Base-by-base conservation (phyloP, 2,329 filamentous ascomycete species). In the Aspergillus sp. region DNA sequence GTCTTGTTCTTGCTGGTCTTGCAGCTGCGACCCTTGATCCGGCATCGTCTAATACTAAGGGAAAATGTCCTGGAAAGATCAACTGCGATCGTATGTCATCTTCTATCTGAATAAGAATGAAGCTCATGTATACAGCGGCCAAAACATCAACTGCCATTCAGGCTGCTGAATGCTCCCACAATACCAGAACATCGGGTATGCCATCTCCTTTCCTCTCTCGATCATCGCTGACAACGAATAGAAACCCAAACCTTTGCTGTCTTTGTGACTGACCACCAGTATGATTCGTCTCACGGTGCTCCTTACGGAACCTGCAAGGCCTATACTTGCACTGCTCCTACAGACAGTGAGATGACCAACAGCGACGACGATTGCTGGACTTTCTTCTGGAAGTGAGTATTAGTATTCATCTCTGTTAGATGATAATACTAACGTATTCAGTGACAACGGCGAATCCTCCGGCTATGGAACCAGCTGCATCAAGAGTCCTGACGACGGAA, bases 231-330 rank as follows among this genome's bases (percentile, higher is more conserved):
- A 26, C 8, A 39, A 27, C 2, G 12, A 1, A 2, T 2, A 32
- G 44, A 33, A 11, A 59, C 56, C 4, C 62, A 68, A 48, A 67
- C 65, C 32, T 68, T 67, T 41, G 65, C 65, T 13, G 60, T 67
- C 42, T 68, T 68, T 52, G 49, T 51, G 19, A 66, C 62, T 6
- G 69, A 76, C 55, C 71, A 74, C 55, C 54, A 71, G 43, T 73
- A 73, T 52, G 69, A 75, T 49, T 49, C 46, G 19, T 53, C 53
- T 46, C 43, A 73, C 45, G 74, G 73, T 26, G 66, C 64, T 3
- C 72, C 72, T 2, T 76, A 76, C 52, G 73, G 72, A 1, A 75
- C 70, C 5, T 76, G 69, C 56, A 57, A 48, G 27, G 68, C 68
- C 1, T 73, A 71, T 51, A 70, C 66, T 1, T 72, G 67, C 52